These are phyloP conservation scores for Monosporascus sp. DNA, from an alignment of 2,329 filamentous ascomycete species.

Conservation along the genomic window DNA sequence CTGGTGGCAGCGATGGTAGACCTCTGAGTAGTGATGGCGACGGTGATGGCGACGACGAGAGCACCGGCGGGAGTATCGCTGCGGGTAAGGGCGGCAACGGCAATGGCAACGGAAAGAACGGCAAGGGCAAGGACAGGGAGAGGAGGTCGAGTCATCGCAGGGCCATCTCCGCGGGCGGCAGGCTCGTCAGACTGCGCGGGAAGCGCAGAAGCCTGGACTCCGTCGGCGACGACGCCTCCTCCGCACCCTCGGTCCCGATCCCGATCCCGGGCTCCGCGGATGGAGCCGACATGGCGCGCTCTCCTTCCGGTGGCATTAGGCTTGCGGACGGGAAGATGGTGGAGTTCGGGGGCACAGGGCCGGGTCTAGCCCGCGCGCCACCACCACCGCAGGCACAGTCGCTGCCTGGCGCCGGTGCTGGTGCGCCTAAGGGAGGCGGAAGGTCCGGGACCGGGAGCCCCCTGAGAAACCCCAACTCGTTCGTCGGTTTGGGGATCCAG, in stretches of 20 bases:
- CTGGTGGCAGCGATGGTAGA: not conserved
- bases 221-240: constrained; percentile 3
- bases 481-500: not conserved
- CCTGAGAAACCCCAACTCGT: not conserved
- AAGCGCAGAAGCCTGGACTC: constrained; percentile 1
- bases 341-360: constrained; percentile 16
- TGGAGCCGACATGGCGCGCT: constrained; percentile 18
- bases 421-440: not conserved
- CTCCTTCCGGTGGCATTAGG: constrained; percentile 21
- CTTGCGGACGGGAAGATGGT: constrained; percentile 21
- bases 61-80: not conserved
- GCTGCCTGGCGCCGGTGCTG: not conserved
- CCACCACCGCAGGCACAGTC: not conserved
- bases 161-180: not conserved
- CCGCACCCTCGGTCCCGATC: not conserved
- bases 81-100: not conserved
- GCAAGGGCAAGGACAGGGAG: not conserved
- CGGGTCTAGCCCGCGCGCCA: not conserved
- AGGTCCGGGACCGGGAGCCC: not conserved
- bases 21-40: not conserved
- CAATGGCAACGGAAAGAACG: not conserved
- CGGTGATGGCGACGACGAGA: not conserved
- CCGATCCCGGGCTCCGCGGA: not conserved
- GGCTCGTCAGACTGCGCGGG: not conserved
- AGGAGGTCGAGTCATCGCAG: not conserved